Evolutionary conservation across 1,284 basidiomycete genomes (phyloP).

Genomic region (Meira nashicola): DNA sequence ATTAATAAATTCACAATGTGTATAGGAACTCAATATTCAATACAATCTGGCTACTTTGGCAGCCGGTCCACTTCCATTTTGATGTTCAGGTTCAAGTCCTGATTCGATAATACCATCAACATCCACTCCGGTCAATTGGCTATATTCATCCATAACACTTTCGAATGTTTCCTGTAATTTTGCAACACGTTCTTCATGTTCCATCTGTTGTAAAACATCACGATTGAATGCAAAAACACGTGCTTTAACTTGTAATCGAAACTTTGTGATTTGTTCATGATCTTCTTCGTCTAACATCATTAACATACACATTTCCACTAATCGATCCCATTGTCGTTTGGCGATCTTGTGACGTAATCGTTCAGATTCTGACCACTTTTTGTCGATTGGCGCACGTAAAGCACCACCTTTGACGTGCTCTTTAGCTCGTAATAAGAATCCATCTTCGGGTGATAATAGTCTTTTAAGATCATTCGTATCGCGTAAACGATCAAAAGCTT

Average conservation of each 20-base stretch:
- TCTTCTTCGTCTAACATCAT: constrained; percentile 67
- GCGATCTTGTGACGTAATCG: constrained; percentile 82
- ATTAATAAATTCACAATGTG: no score
- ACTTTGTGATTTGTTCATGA: constrained; percentile 61
- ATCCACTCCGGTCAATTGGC: constrained; percentile 63
- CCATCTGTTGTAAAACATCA: constrained; percentile 80
- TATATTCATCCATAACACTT: constrained; percentile 78
- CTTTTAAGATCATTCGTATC: constrained; percentile 85
- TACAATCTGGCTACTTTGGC: constrained; percentile 1
- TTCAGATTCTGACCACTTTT: constrained; percentile 73
- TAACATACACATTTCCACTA: constrained; percentile 86
- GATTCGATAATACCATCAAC: constrained; percentile 33
- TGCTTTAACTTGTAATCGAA: constrained; percentile 68
- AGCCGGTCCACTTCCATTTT: not conserved
- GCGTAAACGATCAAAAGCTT: constrained; percentile 88
- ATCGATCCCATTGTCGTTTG: constrained; percentile 84
- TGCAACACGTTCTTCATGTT: constrained; percentile 74
- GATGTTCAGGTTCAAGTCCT: not conserved
- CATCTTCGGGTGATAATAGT: constrained; percentile 68
- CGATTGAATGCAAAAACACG: constrained; percentile 88
- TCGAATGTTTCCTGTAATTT: constrained; percentile 92
- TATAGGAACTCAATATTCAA: not conserved
- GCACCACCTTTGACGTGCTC: constrained; percentile 57
- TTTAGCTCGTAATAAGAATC: constrained; percentile 43
- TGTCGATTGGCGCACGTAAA: constrained; percentile 71